A percentile compares a stretch with the other conserved stretches of the same genome.
Conservation (phyloP, 768 basidiomycete genomes). For the Hygrocybe punicea region DNA sequence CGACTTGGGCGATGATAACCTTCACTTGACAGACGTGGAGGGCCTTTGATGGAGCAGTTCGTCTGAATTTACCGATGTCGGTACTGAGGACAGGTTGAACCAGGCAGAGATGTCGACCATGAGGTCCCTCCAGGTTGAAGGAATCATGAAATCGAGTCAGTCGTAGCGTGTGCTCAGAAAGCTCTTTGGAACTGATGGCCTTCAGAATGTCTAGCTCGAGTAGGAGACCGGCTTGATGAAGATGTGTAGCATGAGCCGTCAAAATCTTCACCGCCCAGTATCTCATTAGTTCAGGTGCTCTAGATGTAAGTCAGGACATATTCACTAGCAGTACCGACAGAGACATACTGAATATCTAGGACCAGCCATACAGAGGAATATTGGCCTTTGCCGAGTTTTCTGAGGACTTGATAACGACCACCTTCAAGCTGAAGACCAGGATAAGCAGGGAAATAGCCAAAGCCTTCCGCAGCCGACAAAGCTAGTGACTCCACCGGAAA, state of each 20-base stretch:
- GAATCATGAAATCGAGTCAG: conserved; percentile 19
- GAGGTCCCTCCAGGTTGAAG: conserved; percentile 13
- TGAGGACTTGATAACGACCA: conserved; percentile 10
- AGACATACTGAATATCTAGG: conserved; percentile 2
- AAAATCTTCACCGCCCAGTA: conserved; percentile 22
- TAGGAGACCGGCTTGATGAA: background rate
- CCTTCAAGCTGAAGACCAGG: background rate
- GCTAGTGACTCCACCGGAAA: too few species aligned
- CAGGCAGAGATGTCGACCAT: conserved; percentile 22
- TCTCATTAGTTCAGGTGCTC: background rate
- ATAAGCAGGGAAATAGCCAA: background rate
- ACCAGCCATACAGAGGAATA: conserved; percentile 11
- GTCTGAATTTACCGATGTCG: conserved; percentile 18
- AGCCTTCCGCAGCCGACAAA: background rate
- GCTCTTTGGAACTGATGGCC: conserved; percentile 5
- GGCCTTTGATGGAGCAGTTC: conserved; percentile 15
- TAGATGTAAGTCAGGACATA: background rate
- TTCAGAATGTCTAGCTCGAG: conserved; percentile 19
- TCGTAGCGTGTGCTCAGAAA: conserved; percentile 1
- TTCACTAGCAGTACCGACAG: background rate
- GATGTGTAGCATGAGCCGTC: conserved; percentile 18
- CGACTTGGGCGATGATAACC: conserved; percentile 12
- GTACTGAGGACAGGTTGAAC: conserved; percentile 17
- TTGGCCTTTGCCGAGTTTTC: conserved; percentile 11
- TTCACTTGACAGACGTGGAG: conserved; percentile 16